Percentiles rank a stretch among this genome's conserved stretches.
Evolutionary conservation across 2,329 filamentous ascomycete genomes (phyloP).

Genomic region (Trichothecium sympodiale): DNA sequence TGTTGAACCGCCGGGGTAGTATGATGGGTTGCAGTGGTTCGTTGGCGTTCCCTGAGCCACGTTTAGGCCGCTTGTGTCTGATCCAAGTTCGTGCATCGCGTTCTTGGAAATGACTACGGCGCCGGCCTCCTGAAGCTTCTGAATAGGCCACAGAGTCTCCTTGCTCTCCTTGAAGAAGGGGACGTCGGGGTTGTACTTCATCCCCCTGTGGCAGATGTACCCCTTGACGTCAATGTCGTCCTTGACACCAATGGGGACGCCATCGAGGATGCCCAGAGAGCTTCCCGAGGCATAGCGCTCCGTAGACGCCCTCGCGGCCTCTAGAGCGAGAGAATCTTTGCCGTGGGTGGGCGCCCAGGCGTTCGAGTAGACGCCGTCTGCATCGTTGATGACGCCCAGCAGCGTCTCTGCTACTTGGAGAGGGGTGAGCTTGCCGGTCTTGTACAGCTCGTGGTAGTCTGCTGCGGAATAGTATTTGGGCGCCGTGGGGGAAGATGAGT

Average conservation of each 20-base stretch:
- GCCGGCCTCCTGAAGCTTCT: conserved; percentile 20
- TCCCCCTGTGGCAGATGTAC: conserved; percentile 57
- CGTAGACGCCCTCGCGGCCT: conserved; percentile 63
- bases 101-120: conserved; percentile 45
- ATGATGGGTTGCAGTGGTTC: conserved; percentile 66
- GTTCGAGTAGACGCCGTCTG: conserved; percentile 50
- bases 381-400: conserved; percentile 53
- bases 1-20: conserved; percentile 74
- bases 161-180: conserved; percentile 36
- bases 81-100: conserved; percentile 71
- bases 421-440: conserved; percentile 58
- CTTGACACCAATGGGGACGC: conserved; percentile 74
- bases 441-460: conserved; percentile 71
- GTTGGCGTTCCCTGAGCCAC: conserved; percentile 58
- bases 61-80: conserved; percentile 81
- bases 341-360: conserved; percentile 59
- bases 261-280: conserved; percentile 61
- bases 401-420: conserved; percentile 59
- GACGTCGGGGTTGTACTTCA: conserved; percentile 44
- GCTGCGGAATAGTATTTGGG: conserved; percentile 56
- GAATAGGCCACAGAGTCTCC: conserved; percentile 53
- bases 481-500: conserved; percentile 13
- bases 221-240: conserved; percentile 66
- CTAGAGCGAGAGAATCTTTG: conserved; percentile 43
- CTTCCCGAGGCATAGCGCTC: conserved; percentile 57